These are phyloP conservation scores for Choiromyces venosus DNA, from an alignment of 495 filamentous ascomycete genomes.

Conservation along the genomic window DNA sequence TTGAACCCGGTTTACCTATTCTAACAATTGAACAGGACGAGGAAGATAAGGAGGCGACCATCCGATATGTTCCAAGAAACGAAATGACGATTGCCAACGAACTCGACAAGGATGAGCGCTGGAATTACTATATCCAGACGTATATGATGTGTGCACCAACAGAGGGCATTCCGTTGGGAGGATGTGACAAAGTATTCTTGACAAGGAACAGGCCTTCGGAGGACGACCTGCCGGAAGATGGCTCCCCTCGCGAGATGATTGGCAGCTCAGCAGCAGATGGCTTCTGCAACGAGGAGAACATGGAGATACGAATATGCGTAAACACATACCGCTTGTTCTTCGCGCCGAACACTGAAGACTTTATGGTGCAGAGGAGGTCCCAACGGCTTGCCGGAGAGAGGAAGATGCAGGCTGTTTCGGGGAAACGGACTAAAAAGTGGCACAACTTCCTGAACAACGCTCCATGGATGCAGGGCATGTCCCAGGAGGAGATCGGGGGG, in stretches of 20 bases:
- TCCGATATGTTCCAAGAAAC: conserved; percentile 37
- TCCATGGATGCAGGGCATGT: conserved; percentile 58
- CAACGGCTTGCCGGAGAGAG: conserved; percentile 27
- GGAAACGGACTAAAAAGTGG: conserved; percentile 58
- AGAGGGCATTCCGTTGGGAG: conserved; percentile 66
- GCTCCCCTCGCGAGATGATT: conserved; percentile 47
- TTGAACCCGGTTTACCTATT: background rate
- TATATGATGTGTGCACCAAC: conserved; percentile 84
- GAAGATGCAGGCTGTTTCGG: conserved; percentile 48
- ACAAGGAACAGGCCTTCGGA: conserved; percentile 66
- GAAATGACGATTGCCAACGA: conserved; percentile 47
- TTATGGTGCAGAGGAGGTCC: conserved; percentile 48
- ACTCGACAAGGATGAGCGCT: conserved; percentile 56
- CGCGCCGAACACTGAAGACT: conserved; percentile 61
- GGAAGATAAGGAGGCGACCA: conserved; percentile 31
- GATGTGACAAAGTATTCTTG: conserved; percentile 61
- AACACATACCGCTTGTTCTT: conserved; percentile 78
- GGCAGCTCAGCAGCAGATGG: conserved; percentile 46
- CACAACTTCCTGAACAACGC: conserved; percentile 73
- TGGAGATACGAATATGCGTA: conserved; percentile 71
- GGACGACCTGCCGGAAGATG: conserved; percentile 42
- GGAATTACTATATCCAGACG: conserved; percentile 91
- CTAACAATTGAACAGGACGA: conserved; percentile 35
- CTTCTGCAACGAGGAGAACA: conserved; percentile 62
- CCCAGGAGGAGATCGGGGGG: conserved; percentile 30